These are phyloP conservation scores for Periconia macrospinosa DNA, from an alignment of 2,329 filamentous ascomycete genomes.

Conservation along the genomic window DNA sequence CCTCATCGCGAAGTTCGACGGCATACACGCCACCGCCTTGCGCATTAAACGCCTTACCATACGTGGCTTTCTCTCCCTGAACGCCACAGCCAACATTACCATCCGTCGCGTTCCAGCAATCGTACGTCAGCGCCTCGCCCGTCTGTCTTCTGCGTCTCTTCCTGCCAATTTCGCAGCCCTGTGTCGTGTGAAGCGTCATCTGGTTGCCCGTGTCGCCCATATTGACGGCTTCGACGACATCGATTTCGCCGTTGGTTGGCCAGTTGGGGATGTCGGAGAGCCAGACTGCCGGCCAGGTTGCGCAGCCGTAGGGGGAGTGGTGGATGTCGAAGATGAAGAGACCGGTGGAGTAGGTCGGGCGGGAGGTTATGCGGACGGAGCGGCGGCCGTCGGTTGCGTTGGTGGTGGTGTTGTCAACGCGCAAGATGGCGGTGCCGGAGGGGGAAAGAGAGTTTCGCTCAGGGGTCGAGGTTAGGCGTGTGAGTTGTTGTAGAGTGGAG, in stretches of 20 bases:
- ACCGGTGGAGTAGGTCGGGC: constrained; percentile 22
- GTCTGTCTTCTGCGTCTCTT: constrained; percentile 36
- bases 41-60: constrained; percentile 26
- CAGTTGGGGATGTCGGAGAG: constrained; percentile 29
- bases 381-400: constrained; percentile 25
- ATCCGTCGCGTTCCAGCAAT: constrained; percentile 41
- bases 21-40: constrained; percentile 41
- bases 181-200: constrained; percentile 30
- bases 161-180: constrained; percentile 19
- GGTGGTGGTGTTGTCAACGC: constrained; percentile 43
- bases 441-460: too few species aligned
- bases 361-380: constrained; percentile 27
- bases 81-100: constrained; percentile 38
- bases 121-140: constrained; percentile 48
- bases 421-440: constrained; percentile 30
- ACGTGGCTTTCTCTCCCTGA: constrained; percentile 16
- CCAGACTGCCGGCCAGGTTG: constrained; percentile 34
- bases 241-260: constrained; percentile 32
- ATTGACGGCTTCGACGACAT: constrained; percentile 33
- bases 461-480: constrained; percentile 5
- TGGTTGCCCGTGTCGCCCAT: constrained; percentile 20
- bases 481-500: constrained; percentile 18
- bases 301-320: constrained; percentile 26
- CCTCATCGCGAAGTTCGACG: constrained; percentile 34
- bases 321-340: constrained; percentile 33